Evolutionary conservation across 2,329 filamentous ascomycete genomes (phyloP).

Genomic region (Oidium heveae): DNA sequence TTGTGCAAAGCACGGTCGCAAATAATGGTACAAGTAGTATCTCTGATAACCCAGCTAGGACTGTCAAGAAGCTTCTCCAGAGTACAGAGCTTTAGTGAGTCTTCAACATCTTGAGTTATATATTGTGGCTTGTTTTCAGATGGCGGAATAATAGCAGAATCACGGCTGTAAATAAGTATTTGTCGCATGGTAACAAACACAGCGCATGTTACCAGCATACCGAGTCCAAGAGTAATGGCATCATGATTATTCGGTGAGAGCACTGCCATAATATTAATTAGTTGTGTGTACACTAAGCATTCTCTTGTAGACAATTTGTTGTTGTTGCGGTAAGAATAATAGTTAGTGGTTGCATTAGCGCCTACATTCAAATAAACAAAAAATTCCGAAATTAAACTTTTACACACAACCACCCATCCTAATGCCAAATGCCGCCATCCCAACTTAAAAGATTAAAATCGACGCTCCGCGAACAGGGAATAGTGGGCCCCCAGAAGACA

Average conservation of each 20-base stretch:
- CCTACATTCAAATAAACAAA: no score
- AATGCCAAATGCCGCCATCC: constrained; percentile 56
- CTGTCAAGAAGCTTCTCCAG: constrained; percentile 41
- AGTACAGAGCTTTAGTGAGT: constrained; percentile 39
- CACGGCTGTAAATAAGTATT: constrained; percentile 32
- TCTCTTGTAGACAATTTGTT: no score
- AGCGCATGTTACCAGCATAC: constrained; percentile 27
- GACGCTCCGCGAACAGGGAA: constrained; percentile 68
- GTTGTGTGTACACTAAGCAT: constrained; percentile 5
- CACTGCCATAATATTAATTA: constrained; percentile 9
- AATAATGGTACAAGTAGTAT: constrained; percentile 36
- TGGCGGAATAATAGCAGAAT: constrained; percentile 40
- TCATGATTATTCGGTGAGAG: constrained; percentile 10
- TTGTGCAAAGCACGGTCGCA: constrained; percentile 35
- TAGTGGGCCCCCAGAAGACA: constrained; percentile 75
- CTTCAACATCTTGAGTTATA: constrained; percentile 51
- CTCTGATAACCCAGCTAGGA: constrained; percentile 47
- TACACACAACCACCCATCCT: neutral
- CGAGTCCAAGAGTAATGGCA: constrained; percentile 8
- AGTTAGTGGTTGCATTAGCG: no score
- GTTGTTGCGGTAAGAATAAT: no score
- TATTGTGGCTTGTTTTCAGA: constrained; percentile 41
- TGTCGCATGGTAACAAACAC: constrained; percentile 30
- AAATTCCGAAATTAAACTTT: no score
- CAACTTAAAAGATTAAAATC: constrained; percentile 91